Conservation (phyloP, 768 basidiomycete genomes). For the Infundibulicybe gibba region DNA sequence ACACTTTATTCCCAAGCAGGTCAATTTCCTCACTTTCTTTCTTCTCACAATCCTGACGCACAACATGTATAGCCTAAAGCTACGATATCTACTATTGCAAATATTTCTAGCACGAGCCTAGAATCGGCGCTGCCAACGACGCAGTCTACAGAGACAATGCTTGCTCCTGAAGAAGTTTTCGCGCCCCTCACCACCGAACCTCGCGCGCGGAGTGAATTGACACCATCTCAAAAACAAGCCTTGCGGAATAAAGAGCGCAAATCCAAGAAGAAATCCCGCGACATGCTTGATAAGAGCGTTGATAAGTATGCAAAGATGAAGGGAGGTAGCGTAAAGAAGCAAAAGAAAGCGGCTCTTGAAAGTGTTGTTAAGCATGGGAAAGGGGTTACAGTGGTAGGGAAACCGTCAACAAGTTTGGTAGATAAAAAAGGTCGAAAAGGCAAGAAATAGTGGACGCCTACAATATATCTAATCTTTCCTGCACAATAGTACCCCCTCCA, state of each 20-base stretch:
- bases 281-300: conserved; percentile 58
- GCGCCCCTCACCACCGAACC: conserved; percentile 52
- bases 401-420: conserved; percentile 40
- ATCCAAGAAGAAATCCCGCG: conserved; percentile 62
- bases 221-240: conserved; percentile 78
- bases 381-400: conserved; percentile 87
- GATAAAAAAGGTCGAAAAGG: conserved; percentile 19
- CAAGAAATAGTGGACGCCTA: not conserved
- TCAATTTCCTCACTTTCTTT: conserved; percentile 37
- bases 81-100: conserved; percentile 77
- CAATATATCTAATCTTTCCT: not conserved
- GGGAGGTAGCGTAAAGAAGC: conserved; percentile 61
- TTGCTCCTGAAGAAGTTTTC: conserved; percentile 93
- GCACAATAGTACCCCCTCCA: not conserved
- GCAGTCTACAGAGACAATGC: conserved; percentile 69
- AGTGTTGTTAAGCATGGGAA: conserved; percentile 81
- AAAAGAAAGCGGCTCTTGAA: conserved; percentile 82
- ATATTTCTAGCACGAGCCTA: conserved; percentile 75
- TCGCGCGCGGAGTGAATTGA: conserved; percentile 75
- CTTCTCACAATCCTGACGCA: conserved; percentile 1
- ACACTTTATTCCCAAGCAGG: conserved; percentile 93
- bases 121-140: conserved; percentile 91
- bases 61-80: conserved; percentile 69
- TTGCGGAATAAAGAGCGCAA: conserved; percentile 69
- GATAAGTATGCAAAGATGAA: conserved; percentile 59